phyloP scores from a whole-genome alignment of 108 stramenopile genomes.

The Nitzschia inconspicua region DNA sequence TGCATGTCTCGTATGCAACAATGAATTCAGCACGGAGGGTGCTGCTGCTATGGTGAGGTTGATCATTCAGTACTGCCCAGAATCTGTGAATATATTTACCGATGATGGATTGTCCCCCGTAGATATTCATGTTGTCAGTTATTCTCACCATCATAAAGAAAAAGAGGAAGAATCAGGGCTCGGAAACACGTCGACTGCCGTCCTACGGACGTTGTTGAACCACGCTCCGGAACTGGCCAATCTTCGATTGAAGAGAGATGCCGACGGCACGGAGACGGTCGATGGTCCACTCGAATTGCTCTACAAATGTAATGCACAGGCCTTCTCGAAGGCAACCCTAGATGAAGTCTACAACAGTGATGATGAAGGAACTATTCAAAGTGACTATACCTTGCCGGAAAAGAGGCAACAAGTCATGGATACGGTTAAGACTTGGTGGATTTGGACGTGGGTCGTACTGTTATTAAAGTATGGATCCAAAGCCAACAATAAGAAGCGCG shows the following conservation, averaged over 20 bases:
- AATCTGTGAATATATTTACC: conserved; percentile 27
- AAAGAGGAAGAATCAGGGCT: conserved; percentile 17
- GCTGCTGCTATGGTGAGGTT: conserved; percentile 27
- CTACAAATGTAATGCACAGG: conserved; percentile 35
- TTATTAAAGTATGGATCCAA: conserved; percentile 28
- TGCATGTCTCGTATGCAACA: conserved; percentile 34
- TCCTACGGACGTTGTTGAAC: conserved; percentile 26
- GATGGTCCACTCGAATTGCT: conserved; percentile 33
- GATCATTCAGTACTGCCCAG: conserved; percentile 24
- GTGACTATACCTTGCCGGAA: conserved; percentile 5
- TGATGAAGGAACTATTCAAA: conserved; percentile 6
- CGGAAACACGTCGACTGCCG: conserved; percentile 18
- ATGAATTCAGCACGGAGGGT: conserved; percentile 26
- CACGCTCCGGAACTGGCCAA: conserved; percentile 24
- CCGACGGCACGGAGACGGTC: no score
- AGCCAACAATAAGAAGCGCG: conserved; percentile 11
- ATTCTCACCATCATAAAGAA: conserved; percentile 27
- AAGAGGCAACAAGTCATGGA: conserved; percentile 14
- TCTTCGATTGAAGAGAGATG: conserved; percentile 21
- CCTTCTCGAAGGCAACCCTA: conserved; percentile 20
- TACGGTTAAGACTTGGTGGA: conserved; percentile 32
- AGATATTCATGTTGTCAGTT: conserved; percentile 42
- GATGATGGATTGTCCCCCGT: conserved; percentile 27
- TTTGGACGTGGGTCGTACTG: conserved; percentile 38
- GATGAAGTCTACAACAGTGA: conserved; percentile 10